These are phyloP conservation scores for Onygena corvina DNA, from an alignment of 2,329 filamentous ascomycete species.

Conservation along the genomic window DNA sequence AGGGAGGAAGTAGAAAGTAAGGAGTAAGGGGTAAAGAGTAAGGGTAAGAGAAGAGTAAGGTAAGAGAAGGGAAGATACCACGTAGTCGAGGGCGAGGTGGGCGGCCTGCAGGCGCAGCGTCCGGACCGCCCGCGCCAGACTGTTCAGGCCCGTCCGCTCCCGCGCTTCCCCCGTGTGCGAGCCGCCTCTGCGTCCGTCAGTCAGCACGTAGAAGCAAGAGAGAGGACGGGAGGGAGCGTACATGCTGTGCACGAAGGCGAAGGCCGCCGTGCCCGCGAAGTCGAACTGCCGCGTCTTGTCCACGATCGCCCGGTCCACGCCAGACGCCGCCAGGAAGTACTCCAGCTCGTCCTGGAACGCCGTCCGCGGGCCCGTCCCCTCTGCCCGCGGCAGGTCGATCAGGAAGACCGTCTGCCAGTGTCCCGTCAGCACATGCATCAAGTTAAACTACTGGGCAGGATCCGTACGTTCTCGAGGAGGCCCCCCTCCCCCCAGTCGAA, in stretches of 20 bases:
- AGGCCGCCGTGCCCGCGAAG: slow-evolving; percentile 57
- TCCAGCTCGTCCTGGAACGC: slow-evolving; percentile 58
- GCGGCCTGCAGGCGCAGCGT: slow-evolving; percentile 49
- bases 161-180: slow-evolving; percentile 41
- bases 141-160: slow-evolving; percentile 56
- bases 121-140: slow-evolving; percentile 56
- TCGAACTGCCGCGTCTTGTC: slow-evolving; percentile 66
- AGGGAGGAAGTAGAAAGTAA: slow-evolving; percentile 22
- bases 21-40: background rate
- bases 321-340: slow-evolving; percentile 57
- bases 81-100: slow-evolving; percentile 55
- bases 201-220: background rate
- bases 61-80: slow-evolving; percentile 39
- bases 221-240: slow-evolving; percentile 33
- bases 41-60: too few relatives aligned
- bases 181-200: slow-evolving; percentile 39
- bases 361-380: slow-evolving; percentile 27
- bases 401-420: slow-evolving; percentile 60
- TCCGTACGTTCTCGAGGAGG: slow-evolving; percentile 66
- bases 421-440: background rate
- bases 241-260: slow-evolving; percentile 81
- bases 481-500: slow-evolving; percentile 86
- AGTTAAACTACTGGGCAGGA: background rate
- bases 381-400: slow-evolving; percentile 63
- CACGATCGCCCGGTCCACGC: slow-evolving; percentile 52